A percentile compares a stretch with the other conserved stretches of the same genome.
These are phyloP conservation scores for Populus euphratica DNA, from an alignment of 345 rosid genomes.

Conservation along the genomic window DNA sequence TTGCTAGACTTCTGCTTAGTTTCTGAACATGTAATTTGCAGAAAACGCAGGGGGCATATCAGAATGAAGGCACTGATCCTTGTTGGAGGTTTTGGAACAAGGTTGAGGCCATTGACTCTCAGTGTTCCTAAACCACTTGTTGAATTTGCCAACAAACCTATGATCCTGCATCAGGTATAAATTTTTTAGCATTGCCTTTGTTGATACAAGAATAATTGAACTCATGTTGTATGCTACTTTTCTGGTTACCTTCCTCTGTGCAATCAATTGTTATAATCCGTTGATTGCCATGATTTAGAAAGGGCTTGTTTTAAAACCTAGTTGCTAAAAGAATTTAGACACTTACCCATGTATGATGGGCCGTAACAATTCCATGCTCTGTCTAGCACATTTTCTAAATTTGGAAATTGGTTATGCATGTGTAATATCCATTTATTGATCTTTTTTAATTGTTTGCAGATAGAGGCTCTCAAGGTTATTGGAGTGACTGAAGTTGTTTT, in stretches of 20 bases:
- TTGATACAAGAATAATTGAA: not conserved
- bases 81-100: conserved; percentile 97
- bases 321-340: not conserved
- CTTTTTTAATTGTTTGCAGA: conserved; percentile 38
- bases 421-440: not conserved
- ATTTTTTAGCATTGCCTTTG: not conserved
- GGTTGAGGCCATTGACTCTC: conserved; percentile 96
- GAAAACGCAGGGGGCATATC: conserved; percentile 33
- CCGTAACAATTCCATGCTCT: not conserved
- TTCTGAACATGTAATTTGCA: conserved; percentile 23
- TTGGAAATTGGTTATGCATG: not conserved
- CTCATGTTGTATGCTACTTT: not conserved
- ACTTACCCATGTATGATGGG: not conserved
- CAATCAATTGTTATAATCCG: not conserved
- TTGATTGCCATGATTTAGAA: not conserved
- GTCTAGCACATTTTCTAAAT: not conserved
- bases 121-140: conserved; percentile 97
- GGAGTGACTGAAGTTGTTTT: conserved; percentile 96
- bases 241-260: not conserved
- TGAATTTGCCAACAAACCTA: conserved; percentile 96
- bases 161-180: conserved; percentile 97
- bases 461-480: conserved; percentile 90
- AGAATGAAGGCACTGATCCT: conserved; percentile 98
- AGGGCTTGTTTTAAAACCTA: not conserved
- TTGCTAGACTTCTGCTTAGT: not conserved